phyloP scores from a whole-genome alignment of 345 rosid genomes.

The Turnera subulata region DNA sequence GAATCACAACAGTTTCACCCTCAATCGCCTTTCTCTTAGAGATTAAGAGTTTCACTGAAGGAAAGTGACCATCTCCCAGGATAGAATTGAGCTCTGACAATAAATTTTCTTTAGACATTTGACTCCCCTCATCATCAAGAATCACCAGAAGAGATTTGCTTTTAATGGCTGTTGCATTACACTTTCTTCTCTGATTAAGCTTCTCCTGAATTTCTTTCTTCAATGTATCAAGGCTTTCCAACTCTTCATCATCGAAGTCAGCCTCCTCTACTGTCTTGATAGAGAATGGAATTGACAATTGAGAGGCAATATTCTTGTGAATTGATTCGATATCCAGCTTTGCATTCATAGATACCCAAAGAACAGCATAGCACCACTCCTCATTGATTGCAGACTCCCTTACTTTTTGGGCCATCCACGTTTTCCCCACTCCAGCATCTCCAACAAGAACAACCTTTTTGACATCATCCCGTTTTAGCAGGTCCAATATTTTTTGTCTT shows the following conservation, averaged over 20 bases:
- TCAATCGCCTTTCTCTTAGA: constrained; percentile 12
- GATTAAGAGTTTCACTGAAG: constrained; percentile 11
- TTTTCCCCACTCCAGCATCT: constrained; percentile 43
- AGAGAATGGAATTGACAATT: constrained; percentile 25
- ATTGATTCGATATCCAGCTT: constrained; percentile 12
- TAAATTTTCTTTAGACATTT: constrained; percentile 3
- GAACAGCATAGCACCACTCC: constrained; percentile 7
- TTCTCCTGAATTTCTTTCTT: not conserved
- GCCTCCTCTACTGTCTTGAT: constrained; percentile 31
- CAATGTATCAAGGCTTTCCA: constrained; percentile 5
- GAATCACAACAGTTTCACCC: not conserved
- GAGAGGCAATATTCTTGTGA: constrained; percentile 33
- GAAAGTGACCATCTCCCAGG: not conserved
- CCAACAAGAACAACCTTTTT: constrained; percentile 26
- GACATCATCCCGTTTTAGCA: not conserved
- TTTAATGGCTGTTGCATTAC: no score
- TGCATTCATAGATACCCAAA: constrained; percentile 35
- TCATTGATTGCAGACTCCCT: not conserved
- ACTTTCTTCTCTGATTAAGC: not conserved
- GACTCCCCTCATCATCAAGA: constrained; percentile 37
- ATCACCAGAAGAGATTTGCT: constrained; percentile 31
- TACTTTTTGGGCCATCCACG: constrained; percentile 37
- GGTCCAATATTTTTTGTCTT: not conserved
- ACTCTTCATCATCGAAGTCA: constrained; percentile 12
- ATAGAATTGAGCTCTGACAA: not conserved